These are phyloP conservation scores for Symbiodinium pilosum DNA, from an alignment of 73 alveolate genomes.

Conservation along the genomic window DNA sequence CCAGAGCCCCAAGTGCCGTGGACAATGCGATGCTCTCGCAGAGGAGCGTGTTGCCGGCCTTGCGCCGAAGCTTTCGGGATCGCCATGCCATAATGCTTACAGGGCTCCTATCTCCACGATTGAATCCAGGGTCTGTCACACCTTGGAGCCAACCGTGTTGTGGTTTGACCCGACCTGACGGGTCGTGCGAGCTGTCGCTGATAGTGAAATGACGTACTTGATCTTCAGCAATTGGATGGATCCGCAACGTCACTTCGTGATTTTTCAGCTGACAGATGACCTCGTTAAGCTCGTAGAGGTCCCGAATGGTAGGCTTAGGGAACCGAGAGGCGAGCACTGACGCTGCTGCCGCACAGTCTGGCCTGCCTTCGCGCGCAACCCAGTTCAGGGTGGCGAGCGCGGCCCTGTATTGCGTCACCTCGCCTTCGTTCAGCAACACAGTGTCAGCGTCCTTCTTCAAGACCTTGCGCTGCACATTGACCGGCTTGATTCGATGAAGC, in stretches of 20 bases:
- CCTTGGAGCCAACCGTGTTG: slow-evolving; percentile 42
- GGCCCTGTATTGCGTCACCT: not conserved
- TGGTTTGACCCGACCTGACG: not conserved
- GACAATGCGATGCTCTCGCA: not conserved
- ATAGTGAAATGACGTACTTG: not conserved
- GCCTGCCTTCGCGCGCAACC: slow-evolving; percentile 8
- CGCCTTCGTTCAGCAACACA: not conserved
- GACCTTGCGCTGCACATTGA: not conserved
- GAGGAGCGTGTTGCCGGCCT: slow-evolving; percentile 1
- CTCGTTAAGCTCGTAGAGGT: not conserved
- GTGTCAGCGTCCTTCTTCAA: not conserved
- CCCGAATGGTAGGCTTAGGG: not conserved
- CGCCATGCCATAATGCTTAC: not conserved
- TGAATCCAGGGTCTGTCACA: not conserved
- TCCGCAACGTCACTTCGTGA: not conserved
- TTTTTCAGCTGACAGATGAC: not conserved
- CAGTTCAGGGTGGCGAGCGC: not conserved
- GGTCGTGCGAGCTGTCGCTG: not conserved
- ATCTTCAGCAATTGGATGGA: not conserved
- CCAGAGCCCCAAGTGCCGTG: slow-evolving; percentile 8
- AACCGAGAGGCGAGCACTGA: not conserved
- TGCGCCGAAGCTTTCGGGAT: not conserved
- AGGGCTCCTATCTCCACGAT: not conserved
- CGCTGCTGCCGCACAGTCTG: slow-evolving; percentile 25
- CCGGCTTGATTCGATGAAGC: not conserved